phyloP scores from a whole-genome alignment of 1,284 basidiomycete species.

The Rhodotorula sp. region DNA sequence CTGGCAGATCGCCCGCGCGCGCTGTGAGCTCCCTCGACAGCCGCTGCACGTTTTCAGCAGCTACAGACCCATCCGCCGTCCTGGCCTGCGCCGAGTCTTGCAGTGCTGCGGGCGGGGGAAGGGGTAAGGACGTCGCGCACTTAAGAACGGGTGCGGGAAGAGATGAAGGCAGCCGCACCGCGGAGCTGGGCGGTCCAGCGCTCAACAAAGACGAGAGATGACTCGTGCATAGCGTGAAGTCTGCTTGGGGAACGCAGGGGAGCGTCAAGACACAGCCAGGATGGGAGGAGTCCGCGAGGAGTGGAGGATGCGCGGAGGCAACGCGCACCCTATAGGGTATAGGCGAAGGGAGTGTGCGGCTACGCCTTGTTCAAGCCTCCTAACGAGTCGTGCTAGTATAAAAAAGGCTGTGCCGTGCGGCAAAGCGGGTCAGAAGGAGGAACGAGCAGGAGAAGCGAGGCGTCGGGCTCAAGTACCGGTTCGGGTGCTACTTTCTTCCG shows the following conservation, averaged over 20 bases:
- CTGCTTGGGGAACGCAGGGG: background rate
- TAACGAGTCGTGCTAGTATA: too few species aligned
- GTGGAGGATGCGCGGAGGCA: background rate
- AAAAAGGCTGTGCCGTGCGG: too few species aligned
- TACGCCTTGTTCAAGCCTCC: too few species aligned
- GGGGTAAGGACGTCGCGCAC: background rate
- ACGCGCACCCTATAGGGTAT: too few species aligned
- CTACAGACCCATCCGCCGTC: background rate
- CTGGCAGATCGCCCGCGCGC: slow-evolving; percentile 16
- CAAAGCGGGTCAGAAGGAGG: too few species aligned
- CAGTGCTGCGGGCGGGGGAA: background rate
- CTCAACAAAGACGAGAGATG: slow-evolving; percentile 13
- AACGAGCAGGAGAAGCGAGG: background rate
- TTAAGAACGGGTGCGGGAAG: background rate
- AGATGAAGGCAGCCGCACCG: background rate
- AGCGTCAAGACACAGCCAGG: background rate
- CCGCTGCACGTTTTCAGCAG: background rate
- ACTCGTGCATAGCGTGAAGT: slow-evolving; percentile 7
- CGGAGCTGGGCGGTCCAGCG: slow-evolving; percentile 16
- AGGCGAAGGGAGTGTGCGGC: too few species aligned
- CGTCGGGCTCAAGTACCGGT: background rate
- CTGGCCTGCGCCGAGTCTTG: background rate
- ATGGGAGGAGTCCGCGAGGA: background rate
- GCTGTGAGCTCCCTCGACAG: slow-evolving; percentile 15
- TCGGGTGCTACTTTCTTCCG: background rate